Base-by-base conservation (phyloP, 805 yeast genomes). In the Kuraishia floccosa region DNA sequence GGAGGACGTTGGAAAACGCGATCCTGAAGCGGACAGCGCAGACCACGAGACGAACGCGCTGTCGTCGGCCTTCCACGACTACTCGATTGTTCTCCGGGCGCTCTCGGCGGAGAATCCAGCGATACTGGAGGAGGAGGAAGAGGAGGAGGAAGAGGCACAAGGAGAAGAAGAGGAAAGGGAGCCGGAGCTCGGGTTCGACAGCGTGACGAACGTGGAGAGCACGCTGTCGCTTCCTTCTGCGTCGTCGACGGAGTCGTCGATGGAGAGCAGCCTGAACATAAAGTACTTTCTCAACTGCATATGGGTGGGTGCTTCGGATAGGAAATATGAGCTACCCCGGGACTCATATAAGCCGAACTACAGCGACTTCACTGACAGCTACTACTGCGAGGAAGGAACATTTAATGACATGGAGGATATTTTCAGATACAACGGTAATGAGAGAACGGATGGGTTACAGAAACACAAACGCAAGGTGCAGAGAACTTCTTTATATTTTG, bases 21-120 rank as follows among this genome's bases (percentile, higher is more conserved):
- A 19, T 7, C 22, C 22, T 7, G 27, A 25, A n/a, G 11, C 14
- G 5, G 35, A 33, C 24, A 20, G 27, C 6, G 19, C 33, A 8
- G 20, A 17, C n/a, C n/a, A n/a, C n/a, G n/a, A n/a, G n/a, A n/a
- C n/a, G n/a, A n/a, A n/a, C n/a, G n/a, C 28, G 16, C 25, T 35
- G 14, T 25, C 25, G 13, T 24, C 30, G 2, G 38, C 38, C 2
- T 35, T 35, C 12, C 22, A 27, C 16, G 38, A 35, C 19, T 35
- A 35, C 26, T 24, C 31, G 21, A 21, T 35, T 6, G 38, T 35
- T 2, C 9, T 35, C 18, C 22, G 28, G 19, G 35, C 38, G 2
- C 33, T 35, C n/a, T 21, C 30, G 12, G 4, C 26, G 6, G 27
- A 20, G 11, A 6, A 9, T 16, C 12, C 28, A 6, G 32, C 13